Conservation (phyloP, 2,329 filamentous ascomycete genomes). For the Fusarium pseudocircinatum region DNA sequence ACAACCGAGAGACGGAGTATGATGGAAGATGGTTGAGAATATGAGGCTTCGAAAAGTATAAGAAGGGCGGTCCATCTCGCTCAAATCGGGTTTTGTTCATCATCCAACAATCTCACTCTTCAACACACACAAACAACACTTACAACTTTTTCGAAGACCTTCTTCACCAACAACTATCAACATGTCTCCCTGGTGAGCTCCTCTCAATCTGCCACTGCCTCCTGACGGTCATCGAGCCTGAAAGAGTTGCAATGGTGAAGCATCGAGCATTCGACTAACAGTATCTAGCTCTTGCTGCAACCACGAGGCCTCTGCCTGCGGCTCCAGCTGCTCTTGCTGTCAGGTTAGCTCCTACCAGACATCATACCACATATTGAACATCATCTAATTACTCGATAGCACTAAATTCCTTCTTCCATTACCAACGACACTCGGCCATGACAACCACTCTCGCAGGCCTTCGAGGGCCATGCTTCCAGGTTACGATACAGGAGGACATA, state of each 20-base stretch:
- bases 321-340: slow-evolving; percentile 41
- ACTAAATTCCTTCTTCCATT: slow-evolving; percentile 40
- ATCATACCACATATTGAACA: background rate
- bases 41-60: slow-evolving; percentile 34
- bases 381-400: slow-evolving; percentile 30
- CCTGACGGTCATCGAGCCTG: background rate
- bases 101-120: slow-evolving; percentile 39
- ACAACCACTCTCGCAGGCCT: slow-evolving; percentile 6
- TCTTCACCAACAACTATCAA: slow-evolving; percentile 41
- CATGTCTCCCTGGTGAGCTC: slow-evolving; percentile 45
- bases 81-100: slow-evolving; percentile 25
- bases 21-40: slow-evolving; percentile 1
- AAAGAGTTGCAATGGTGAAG: background rate
- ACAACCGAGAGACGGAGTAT: slow-evolving; percentile 26
- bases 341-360: slow-evolving; percentile 14
- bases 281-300: slow-evolving; percentile 36
- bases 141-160: slow-evolving; percentile 38
- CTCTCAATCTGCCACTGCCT: background rate
- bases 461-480: slow-evolving; percentile 17
- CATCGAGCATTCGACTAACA: background rate
- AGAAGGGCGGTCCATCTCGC: slow-evolving; percentile 35
- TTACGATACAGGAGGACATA: slow-evolving; percentile 11
- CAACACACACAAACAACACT: slow-evolving; percentile 30
- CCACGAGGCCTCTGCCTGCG: slow-evolving; percentile 36
- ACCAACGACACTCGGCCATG: slow-evolving; percentile 22